Percentiles rank a stretch among this genome's conserved stretches.
These are phyloP conservation scores for Digitaria exilis DNA, from an alignment of 202 grass and related monocot genomes.

Conservation along the genomic window DNA sequence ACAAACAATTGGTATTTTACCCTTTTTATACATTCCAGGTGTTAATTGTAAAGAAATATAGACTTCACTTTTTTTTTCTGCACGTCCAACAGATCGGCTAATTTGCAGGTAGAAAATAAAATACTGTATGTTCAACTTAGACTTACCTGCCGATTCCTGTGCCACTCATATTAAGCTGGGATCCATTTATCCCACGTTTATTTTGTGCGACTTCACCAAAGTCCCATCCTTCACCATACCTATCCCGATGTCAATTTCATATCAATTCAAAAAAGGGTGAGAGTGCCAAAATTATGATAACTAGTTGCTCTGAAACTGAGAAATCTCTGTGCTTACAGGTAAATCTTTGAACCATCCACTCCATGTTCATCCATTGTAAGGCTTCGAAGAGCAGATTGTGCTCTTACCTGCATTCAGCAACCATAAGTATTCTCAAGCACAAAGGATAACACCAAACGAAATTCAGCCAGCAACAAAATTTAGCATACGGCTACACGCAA, in stretches of 20 bases:
- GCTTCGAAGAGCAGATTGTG: conserved; percentile 75
- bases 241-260: conserved; percentile 35
- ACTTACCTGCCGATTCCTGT: conserved; percentile 85
- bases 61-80: too few relatives aligned
- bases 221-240: conserved; percentile 98
- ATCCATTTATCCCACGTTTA: conserved; percentile 89
- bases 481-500: neutral
- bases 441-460: neutral
- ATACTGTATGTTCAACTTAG: neutral
- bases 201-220: conserved; percentile 90
- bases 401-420: conserved; percentile 67
- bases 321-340: conserved; percentile 66
- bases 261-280: neutral
- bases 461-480: neutral
- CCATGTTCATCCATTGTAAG: conserved; percentile 67
- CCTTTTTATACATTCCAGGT: neutral
- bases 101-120: neutral
- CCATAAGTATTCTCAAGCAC: conserved; percentile 28
- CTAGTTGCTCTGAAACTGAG: conserved; percentile 28
- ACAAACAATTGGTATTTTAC: neutral
- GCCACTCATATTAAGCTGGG: conserved; percentile 85
- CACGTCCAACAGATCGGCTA: neutral
- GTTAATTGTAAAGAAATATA: conserved; percentile 10
- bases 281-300: conserved; percentile 13
- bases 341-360: conserved; percentile 92